Evolutionary conservation across 177 flowering plant genomes (phyloP), one percentile per base, ranked within the genome.

Genomic region (Vitis hybrid): DNA sequence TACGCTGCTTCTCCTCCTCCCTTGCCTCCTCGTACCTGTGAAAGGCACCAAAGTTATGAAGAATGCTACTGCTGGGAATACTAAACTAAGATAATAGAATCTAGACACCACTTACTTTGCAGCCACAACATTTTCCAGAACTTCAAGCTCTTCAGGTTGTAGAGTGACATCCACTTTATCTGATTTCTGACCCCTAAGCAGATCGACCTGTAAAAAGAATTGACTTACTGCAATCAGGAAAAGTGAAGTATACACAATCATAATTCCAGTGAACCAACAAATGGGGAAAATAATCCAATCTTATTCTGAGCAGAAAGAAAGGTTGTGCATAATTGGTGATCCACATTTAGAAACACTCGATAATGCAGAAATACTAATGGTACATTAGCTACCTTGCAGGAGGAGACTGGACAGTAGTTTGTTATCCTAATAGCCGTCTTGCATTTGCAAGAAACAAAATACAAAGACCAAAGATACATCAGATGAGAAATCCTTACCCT

Each of bases 1-100:
- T 94, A 3, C 93, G 92, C 63, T 81, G 65, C 74, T 91, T 96
- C 82, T 94, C 98, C 81, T 91, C 99, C 76, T 96, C 98, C 74
- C 99, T 87, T 54, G 99, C 99, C 81, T 92, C 99, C 80, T 91
- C 97, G 18, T 96, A 96, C 80, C 99, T 95, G 79, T 11, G 9
- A 61, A 70, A 60, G 8, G 2, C 56, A 24, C 21, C 12, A 35
- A 72, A 59, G 35, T 70, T 52, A 66, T 69, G 18, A 72, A 65
- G 0, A n/a, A 8, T 3, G 24, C 6, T 35, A 2, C 11, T 12
- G 2, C 24, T 58, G 55, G 24, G 7, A 9, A 58, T 0, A 55
- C 3, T 13, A 53, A 32, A 11, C n/a, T 20, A 53, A 11, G 49
- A 55, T 27, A 21, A 13, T 2, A 58, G 20, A 18, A 53, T 20